Percentiles rank a stretch among this genome's conserved stretches.
These are phyloP conservation scores for Rhexocercosporidium sp. DNA, from an alignment of 2,329 filamentous ascomycete genomes.

Conservation along the genomic window DNA sequence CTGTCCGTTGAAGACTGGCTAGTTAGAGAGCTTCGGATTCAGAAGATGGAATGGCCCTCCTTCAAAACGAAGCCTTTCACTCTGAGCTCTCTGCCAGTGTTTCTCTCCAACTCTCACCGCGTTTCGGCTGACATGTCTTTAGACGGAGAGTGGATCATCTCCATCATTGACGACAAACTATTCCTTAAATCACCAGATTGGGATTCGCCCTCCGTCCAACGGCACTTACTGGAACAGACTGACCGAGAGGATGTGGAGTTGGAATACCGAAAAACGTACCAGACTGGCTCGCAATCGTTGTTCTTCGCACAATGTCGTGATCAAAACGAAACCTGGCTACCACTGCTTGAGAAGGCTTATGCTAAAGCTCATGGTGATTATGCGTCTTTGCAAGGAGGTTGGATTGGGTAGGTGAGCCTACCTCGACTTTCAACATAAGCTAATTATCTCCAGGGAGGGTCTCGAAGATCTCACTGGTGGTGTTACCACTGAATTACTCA, in stretches of 20 bases:
- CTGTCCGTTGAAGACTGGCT: not conserved
- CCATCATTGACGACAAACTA: slow-evolving; percentile 89
- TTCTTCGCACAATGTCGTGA: slow-evolving; percentile 80
- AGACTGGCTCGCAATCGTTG: slow-evolving; percentile 70
- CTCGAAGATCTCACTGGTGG: slow-evolving; percentile 70
- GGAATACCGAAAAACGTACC: slow-evolving; percentile 55
- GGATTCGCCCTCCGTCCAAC: slow-evolving; percentile 77
- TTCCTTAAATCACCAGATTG: slow-evolving; percentile 84
- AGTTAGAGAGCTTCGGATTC: not conserved
- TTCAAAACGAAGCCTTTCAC: not conserved
- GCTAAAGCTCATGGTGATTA: slow-evolving; percentile 84
- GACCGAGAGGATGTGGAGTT: slow-evolving; percentile 75
- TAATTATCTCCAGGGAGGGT: slow-evolving; percentile 63
- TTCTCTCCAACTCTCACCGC: not conserved
- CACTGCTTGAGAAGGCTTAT: slow-evolving; percentile 81
- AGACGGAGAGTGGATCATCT: slow-evolving; percentile 91
- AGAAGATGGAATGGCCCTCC: not conserved
- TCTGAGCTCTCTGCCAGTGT: not conserved
- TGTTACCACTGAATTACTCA: slow-evolving; percentile 71
- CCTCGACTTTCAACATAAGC: no score
- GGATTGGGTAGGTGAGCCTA: slow-evolving; percentile 55
- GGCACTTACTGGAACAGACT: slow-evolving; percentile 75
- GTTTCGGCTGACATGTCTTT: not conserved
- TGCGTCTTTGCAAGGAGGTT: slow-evolving; percentile 76
- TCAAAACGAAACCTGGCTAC: slow-evolving; percentile 83